These are phyloP conservation scores for Lyophyllum atratum DNA, from an alignment of 768 basidiomycete genomes.

Conservation along the genomic window DNA sequence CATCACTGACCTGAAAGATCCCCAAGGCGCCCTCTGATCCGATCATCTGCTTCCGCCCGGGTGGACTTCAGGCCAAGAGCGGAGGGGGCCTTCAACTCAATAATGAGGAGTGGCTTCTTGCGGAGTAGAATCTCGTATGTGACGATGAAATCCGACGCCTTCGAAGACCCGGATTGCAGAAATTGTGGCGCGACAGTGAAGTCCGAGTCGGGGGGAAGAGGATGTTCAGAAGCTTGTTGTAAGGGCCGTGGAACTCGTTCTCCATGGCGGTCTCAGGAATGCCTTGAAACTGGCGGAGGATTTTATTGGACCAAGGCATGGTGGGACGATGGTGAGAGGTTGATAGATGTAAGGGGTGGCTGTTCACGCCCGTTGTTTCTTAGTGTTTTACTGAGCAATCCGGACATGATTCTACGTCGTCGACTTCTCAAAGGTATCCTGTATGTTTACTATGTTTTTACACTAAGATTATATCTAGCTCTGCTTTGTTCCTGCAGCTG, in stretches of 20 bases:
- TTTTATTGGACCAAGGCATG: not conserved
- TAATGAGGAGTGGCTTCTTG: not conserved
- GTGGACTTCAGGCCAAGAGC: not conserved
- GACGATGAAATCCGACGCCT: not conserved
- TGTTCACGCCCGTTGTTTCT: too few relatives aligned
- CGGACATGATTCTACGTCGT: too few relatives aligned
- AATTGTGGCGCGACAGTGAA: slow-evolving; percentile 16
- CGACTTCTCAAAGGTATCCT: too few relatives aligned
- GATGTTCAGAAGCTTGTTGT: slow-evolving; percentile 18
- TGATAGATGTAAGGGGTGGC: too few relatives aligned
- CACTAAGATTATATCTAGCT: too few relatives aligned
- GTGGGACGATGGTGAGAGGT: too few relatives aligned
- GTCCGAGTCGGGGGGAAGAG: slow-evolving; percentile 17
- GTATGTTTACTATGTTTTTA: too few relatives aligned
- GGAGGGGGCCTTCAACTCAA: not conserved
- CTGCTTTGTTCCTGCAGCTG: too few relatives aligned
- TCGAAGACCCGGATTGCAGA: not conserved
- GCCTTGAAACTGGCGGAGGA: not conserved
- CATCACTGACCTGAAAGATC: not conserved
- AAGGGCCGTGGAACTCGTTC: slow-evolving; percentile 9
- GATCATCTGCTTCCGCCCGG: not conserved
- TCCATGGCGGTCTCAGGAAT: not conserved
- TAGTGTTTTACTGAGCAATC: too few relatives aligned
- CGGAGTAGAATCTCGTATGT: not conserved
- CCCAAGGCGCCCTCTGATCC: not conserved